Conservation (phyloP, 2,329 filamentous ascomycete species). For the Pyrenophora graminea region DNA sequence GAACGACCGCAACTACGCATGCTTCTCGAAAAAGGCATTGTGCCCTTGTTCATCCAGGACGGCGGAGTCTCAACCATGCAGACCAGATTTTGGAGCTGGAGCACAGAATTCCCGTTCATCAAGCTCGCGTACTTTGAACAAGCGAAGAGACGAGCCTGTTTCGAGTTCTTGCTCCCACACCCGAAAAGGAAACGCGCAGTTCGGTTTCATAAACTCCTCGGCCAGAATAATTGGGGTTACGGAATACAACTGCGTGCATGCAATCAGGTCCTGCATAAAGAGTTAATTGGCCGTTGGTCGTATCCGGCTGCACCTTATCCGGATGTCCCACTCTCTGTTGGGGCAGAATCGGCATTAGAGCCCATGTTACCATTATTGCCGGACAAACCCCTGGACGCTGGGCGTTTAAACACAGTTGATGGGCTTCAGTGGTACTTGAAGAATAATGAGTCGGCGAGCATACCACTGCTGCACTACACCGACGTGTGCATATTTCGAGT, state of each 20-base stretch:
- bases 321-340: slow-evolving; percentile 11
- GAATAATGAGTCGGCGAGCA: background rate
- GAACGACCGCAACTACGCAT: background rate
- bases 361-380: slow-evolving; percentile 11
- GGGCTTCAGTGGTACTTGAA: slow-evolving; percentile 5
- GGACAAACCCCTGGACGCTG: slow-evolving; percentile 12
- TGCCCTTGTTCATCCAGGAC: slow-evolving; percentile 3
- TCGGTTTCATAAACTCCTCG: background rate
- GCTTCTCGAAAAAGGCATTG: background rate
- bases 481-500: background rate
- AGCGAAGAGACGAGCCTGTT: slow-evolving; percentile 16
- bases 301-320: background rate
- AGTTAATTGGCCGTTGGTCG: background rate
- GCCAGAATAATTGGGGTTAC: background rate
- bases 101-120: background rate
- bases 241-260: background rate
- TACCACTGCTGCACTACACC: slow-evolving; percentile 2
- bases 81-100: background rate
- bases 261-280: background rate
- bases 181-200: background rate
- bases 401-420: background rate
- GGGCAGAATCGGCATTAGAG: slow-evolving; percentile 10
- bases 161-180: slow-evolving; percentile 23
- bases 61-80: background rate
- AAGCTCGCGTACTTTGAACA: background rate